phyloP scores from a whole-genome alignment of 1,284 basidiomycete genomes.

The Cutaneotrichosporon dermatis region DNA sequence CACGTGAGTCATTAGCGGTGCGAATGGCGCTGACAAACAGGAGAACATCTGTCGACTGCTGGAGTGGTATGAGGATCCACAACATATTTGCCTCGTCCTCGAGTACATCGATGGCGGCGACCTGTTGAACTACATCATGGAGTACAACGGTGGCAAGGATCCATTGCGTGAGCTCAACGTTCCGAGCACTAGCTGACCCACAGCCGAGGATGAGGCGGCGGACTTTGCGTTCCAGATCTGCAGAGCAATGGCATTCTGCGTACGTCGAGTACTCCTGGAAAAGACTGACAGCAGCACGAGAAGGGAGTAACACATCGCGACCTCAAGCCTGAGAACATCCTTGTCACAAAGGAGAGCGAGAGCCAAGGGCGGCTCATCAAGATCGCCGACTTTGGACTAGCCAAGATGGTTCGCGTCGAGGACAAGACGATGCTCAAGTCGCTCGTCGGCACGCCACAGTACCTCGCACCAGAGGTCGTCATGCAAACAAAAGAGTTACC shows the following conservation, averaged over 20 bases:
- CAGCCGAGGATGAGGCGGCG: constrained; percentile 44
- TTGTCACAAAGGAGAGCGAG: constrained; percentile 35
- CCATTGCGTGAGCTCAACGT: constrained; percentile 54
- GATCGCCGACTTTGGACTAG: constrained; percentile 88
- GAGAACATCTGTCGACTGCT: constrained; percentile 75
- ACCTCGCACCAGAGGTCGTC: constrained; percentile 58
- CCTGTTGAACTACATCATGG: constrained; percentile 73
- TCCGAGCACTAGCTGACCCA: background rate
- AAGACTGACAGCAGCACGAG: constrained; percentile 34
- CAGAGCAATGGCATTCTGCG: constrained; percentile 48
- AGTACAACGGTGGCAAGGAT: constrained; percentile 38
- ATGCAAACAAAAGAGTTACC: constrained; percentile 57
- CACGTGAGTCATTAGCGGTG: too few species aligned
- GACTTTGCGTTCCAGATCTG: constrained; percentile 46
- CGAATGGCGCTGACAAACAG: constrained; percentile 42
- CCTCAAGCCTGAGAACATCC: constrained; percentile 69
- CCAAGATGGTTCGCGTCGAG: constrained; percentile 60
- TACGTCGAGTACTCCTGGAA: constrained; percentile 13
- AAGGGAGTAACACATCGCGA: constrained; percentile 72
- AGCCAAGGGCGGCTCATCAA: constrained; percentile 34
- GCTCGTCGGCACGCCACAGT: constrained; percentile 50
- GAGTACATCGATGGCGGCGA: constrained; percentile 77
- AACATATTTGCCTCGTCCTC: constrained; percentile 57
- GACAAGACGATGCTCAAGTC: constrained; percentile 44
- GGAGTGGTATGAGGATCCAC: constrained; percentile 68